Base-by-base conservation (phyloP, 176 grass and related monocot species). In the Zoysia japonica region DNA sequence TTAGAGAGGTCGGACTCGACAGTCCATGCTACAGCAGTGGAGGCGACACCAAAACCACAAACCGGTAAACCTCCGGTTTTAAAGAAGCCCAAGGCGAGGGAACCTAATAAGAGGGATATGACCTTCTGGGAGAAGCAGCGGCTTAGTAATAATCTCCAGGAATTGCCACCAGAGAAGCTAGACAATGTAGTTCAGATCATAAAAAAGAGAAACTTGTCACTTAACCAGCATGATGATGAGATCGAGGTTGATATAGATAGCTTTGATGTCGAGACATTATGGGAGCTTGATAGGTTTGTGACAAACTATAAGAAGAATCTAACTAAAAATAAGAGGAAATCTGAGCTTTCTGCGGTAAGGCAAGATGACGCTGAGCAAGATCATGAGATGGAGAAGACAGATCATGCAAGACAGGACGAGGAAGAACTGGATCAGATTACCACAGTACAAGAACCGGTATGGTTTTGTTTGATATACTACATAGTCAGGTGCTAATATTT, bases 221-320 rank as follows among this genome's bases (percentile, higher is more conserved):
- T 94, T 37, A 87, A 80, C 75, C 92, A 94, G 74, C 88, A 94
- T 76, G 92, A 94, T 2, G 92, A 94, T 85, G 92, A 94, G 81
- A 94, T 94, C 71, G 92, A 94, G 82, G 92, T 94, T 68, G 92
- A 94, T 84, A 94, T 94, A 53, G 92, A 94, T 87, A 94, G 92
- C 67, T 85, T 94, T 48, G 92, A 94, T 87, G 92, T 89, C 1
- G 92, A 91, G 82, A 94, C 92, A 39, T 88, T 94, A 44, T 94
- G 92, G 92, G 92, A 94, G 63, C 92, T 94, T 55, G 92, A 91
- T 79, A 88, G 92, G 42, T 94, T 94, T 51, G 88, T 94, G 28
- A 94, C 86, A 3, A 94, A 94, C 68, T 94, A 94, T 75, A 91
- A 86, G 39, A 94, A 94, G 82, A 91, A 84, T 77, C 28, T 91